Evolutionary conservation across 768 basidiomycete genomes (phyloP), one percentile per base, ranked within the genome.

Genomic region (Pulveroboletus sp.): DNA sequence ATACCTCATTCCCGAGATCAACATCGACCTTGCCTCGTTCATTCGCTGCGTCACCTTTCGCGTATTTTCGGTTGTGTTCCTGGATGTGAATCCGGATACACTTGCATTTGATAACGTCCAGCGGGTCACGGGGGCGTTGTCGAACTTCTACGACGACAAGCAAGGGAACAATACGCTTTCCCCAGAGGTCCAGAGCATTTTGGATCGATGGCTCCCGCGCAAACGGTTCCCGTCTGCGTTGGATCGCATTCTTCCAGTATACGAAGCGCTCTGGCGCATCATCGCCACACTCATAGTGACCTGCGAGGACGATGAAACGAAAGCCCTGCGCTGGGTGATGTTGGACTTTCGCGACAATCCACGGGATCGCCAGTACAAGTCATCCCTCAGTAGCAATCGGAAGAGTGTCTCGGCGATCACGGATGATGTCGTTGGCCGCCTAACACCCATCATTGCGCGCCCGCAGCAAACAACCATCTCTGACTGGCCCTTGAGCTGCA

Each of bases 181-280:
- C 0, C 21, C 59, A 0, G 58, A 59, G 1, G 63, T 81, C 6
- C 71, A 72, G 41, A 6, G 39, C 3, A 66, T 66, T 42, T 62
- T 83, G 18, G 63, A 68, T 3, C 58, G 48, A 2, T 75, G 82
- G 52, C 52, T 83, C 21, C 71, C 75, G 31, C 45, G 40, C 1
- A 55, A 62, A 1, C 50, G 27, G 5, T 50, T 58, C 43, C 40
- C 33, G 15, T 21, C 33, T 39, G 75, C 78, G 0, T 62, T 83
- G 14, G 72, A 82, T 39, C 72, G 73, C 49, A 70, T 85, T 47
- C 73, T 84, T 39, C 82, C 82, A 0, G 66, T 77, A 1, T 85
- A 79, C 71, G 83, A 85, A 58, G 79, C 77, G 0, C 63, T 83
- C 39, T 84, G 83, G 83, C 74, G 81, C 11, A 73, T 83, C 18